A percentile compares a stretch with the other conserved stretches of the same genome.
Evolutionary conservation across 495 filamentous ascomycete genomes (phyloP).

Genomic region (Tuber indicum): DNA sequence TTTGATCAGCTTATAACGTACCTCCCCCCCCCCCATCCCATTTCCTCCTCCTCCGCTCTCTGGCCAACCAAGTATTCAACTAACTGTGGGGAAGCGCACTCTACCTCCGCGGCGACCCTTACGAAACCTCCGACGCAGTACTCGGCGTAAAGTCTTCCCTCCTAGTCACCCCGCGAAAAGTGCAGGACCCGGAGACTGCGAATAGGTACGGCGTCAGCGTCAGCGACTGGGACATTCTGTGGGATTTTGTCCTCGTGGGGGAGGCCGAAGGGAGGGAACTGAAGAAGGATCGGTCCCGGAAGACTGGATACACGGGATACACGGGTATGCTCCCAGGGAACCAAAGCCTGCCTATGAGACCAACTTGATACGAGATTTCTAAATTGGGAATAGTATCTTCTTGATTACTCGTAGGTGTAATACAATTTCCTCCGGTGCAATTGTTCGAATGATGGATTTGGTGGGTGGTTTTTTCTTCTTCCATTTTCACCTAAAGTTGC

Average conservation of each 20-base stretch:
- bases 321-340: not conserved
- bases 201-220: conserved; percentile 53
- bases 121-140: conserved; percentile 84
- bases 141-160: conserved; percentile 88
- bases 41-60: conserved; percentile 12
- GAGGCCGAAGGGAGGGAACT: conserved; percentile 64
- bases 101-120: conserved; percentile 76
- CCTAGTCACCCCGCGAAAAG: conserved; percentile 63
- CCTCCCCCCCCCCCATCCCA: conserved; percentile 26
- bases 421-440: not conserved
- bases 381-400: not conserved
- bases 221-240: conserved; percentile 53
- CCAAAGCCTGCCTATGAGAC: not conserved
- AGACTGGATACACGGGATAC: conserved; percentile 56
- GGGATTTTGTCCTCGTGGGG: conserved; percentile 71
- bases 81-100: conserved; percentile 53
- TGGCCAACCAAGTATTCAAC: not conserved
- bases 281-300: conserved; percentile 62
- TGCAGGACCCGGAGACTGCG: conserved; percentile 54
- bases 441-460: not conserved
- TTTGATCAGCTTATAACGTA: conserved; percentile 85
- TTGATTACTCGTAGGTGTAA: not conserved
- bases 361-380: not conserved
- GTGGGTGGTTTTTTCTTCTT: not conserved
- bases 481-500: not conserved